Evolutionary conservation across 192 early-diverging fungal genomes (phyloP), one percentile per base, ranked within the genome.

Genomic region (Entomortierella lignicola): DNA sequence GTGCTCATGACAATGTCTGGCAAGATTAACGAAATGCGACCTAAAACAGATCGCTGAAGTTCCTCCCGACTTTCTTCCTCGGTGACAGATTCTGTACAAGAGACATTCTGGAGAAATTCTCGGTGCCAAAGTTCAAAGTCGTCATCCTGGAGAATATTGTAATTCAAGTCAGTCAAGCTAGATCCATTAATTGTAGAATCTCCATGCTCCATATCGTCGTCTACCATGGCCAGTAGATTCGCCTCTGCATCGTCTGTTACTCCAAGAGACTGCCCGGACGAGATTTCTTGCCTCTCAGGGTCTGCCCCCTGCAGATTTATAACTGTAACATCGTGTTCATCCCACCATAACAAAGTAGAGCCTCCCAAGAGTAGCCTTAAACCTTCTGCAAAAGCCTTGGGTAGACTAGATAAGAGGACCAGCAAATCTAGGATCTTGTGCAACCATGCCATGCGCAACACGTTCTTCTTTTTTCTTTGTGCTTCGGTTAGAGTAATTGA

Each of bases 401-500:
- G 18, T 6, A 44, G 51, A 32, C 66, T 69, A 25, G 56, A 71
- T 26, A 82, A 26, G 8, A 89, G 68, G n/a, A 89, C 83, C 25
- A 89, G 48, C 5, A 85, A 60, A 69, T 89, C 85, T 39, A 89
- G 60, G 4, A 87, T 71, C 26, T 83, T 69, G 27, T 86, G 65
- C 0, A 89, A 41, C 85, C 86, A 86, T 41, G 73, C 62, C 31
- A 84, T 21, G 1, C 73, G 50, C 56, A 58, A 41, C 5, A 34
- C 44, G 54, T 72, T 67, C 23, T 50, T 53, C 18, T 37, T 80
- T n/a, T 47, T 60, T 21, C 51, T 61, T 30, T 62, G 60, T 0
- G 8, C 15, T 2, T 31, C 27, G 2, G 68, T 54, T 17, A 39
- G 2, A 0, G 48, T 25, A n/a, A 41, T 13, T 25, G 26, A 29